These are phyloP conservation scores for Trypanosoma scelopori DNA, from an alignment of 208 protist species.

Conservation along the genomic window DNA sequence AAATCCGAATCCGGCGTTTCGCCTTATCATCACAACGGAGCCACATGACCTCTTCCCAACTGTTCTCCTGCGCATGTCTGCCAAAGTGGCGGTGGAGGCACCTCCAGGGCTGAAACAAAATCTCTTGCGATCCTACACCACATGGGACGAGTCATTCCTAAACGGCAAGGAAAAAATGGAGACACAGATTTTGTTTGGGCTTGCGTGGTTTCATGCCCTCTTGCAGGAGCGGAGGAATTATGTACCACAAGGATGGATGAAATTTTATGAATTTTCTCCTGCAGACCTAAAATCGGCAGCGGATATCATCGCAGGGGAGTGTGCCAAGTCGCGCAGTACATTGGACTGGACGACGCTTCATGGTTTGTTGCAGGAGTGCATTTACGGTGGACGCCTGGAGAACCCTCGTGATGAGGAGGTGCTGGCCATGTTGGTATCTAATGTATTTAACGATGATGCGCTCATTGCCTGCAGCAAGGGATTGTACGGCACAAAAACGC, in stretches of 20 bases:
- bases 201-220: conserved; percentile 96
- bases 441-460: conserved; percentile 64
- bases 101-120: conserved; percentile 96
- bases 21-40: conserved; percentile 96
- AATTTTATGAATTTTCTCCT: conserved; percentile 97
- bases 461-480: conserved; percentile 36
- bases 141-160: conserved; percentile 73
- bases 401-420: conserved; percentile 87
- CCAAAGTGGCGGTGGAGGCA: conserved; percentile 96
- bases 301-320: conserved; percentile 64
- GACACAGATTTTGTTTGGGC: conserved; percentile 88
- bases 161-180: conserved; percentile 34
- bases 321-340: conserved; percentile 32
- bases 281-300: conserved; percentile 93
- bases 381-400: conserved; percentile 97
- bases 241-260: conserved; percentile 97
- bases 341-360: conserved; percentile 91
- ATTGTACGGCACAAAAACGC: conserved; percentile 48
- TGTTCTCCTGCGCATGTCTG: conserved; percentile 91
- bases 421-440: conserved; percentile 80
- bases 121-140: conserved; percentile 91
- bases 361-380: conserved; percentile 91
- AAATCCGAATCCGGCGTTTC: conserved; percentile 88
- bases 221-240: conserved; percentile 96
- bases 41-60: conserved; percentile 91